Evolutionary conservation across 257 asterid genomes (phyloP), one percentile per base, ranked within the genome.

Genomic region (Ehretia macrophylla): DNA sequence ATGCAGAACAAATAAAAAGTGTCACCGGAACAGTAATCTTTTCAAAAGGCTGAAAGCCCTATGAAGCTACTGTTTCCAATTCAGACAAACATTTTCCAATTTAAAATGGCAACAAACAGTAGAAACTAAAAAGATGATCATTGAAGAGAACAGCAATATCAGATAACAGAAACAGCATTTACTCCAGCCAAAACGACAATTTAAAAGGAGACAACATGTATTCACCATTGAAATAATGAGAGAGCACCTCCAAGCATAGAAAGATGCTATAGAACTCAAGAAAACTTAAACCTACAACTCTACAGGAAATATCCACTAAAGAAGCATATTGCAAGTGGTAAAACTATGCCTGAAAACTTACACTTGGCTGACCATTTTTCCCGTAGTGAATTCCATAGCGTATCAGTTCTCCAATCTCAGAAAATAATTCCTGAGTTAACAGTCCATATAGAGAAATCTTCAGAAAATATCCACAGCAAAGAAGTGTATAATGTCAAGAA

Each of bases 361-460:
- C 95, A 81, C 83, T 81, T 52, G 93, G 81, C 38, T 79, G 86
- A 11, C 96, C 96, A 82, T 73, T 73, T 79, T 75, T 85, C 80
- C 81, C 88, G 27, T 61, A 84, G 81, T 87, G 96, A 63, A 85
- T 67, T 44, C 85, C 88, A 79, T 78, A 87, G 3, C 91, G 85
- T 51, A 78, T 66, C 73, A 85, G 72, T 79, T 85, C 91, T 56
- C 94, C 94, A 57, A 85, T 78, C 69, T 85, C 90, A 11, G 91
- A 73, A 63, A 84, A 84, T 17, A 87, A 87, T 64, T 87, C 95
- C 95, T 87, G 94, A 48, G 62, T 64, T n/a, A 72, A 14, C 81
- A 75, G 66, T 50, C 55, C 67, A 42, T 44, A 12, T 77, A 74
- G 73, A 83, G 60, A 72, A 65, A 46, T 58, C 59, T 59, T 68